These are phyloP conservation scores for Loxodes magnus DNA, from an alignment of 73 alveolate species.

Conservation along the genomic window DNA sequence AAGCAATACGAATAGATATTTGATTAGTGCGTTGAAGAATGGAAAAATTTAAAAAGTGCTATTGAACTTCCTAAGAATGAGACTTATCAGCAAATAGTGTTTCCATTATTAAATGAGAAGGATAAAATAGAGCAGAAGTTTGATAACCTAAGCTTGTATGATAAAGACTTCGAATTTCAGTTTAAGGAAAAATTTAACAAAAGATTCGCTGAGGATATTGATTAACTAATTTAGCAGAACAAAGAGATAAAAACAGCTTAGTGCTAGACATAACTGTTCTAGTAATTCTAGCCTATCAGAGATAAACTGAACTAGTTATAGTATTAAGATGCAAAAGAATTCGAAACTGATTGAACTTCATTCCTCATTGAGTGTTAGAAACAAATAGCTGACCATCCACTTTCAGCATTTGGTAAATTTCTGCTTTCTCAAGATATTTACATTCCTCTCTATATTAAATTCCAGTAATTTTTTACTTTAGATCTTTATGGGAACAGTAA, in stretches of 20 bases:
- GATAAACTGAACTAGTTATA: background rate
- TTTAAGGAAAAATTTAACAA: background rate
- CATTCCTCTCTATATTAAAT: too few relatives aligned
- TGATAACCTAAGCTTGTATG: background rate
- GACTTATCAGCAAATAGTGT: background rate
- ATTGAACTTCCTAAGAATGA: background rate
- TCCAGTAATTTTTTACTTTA: too few relatives aligned
- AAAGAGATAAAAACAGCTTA: slow-evolving; percentile 1
- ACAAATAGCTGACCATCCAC: too few relatives aligned
- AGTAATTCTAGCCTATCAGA: background rate
- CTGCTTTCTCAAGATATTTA: too few relatives aligned
- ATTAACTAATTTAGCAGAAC: background rate
- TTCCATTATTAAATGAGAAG: background rate
- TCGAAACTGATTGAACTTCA: slow-evolving; percentile 11
- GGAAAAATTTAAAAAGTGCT: background rate
- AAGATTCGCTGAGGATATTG: background rate
- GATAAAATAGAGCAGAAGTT: background rate
- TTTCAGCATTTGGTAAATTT: too few relatives aligned
- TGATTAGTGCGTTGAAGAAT: background rate
- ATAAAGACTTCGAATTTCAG: background rate
- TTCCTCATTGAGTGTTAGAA: too few relatives aligned
- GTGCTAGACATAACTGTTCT: background rate
- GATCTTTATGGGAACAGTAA: too few relatives aligned
- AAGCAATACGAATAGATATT: slow-evolving; percentile 6
- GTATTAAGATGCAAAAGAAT: background rate